Evolutionary conservation across 352 stramenopile species (phyloP), one percentile per base, ranked within the genome.

Genomic region (Elongisporangium undulatum): DNA sequence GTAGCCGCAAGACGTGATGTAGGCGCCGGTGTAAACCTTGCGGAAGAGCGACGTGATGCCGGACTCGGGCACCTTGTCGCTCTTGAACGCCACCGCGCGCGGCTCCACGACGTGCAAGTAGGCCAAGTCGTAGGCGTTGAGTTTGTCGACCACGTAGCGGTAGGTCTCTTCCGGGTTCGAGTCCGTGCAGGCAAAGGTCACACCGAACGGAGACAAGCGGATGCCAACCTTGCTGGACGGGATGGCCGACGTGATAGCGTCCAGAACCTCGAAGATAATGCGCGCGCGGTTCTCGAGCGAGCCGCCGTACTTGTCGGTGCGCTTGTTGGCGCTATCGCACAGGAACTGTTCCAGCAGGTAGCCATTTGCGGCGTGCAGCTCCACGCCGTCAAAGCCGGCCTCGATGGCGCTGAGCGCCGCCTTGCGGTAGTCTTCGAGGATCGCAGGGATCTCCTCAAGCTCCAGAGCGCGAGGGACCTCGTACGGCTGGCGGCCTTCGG

Each of bases 311-410:
- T 19, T 67, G 50, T 24, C 26, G 15, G 62, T 72, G 48, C 62
- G 62, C 23, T 24, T 62, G 55, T 72, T 72, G n/a, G 69, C 48
- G 16, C 53, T 29, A 51, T 69, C 65, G 39, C 65, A 72, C 9
- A 97, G 66, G 67, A 96, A 96, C 54, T 94, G 69, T 60, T 97
- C 88, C 49, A 98, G 63, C 12, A 97, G 64, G 61, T 97, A 97
- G 26, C 90, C 91, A 60, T 98, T 95, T 15, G 83, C 90, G 3
- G 21, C 51, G 72, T 98, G 90, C 26, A 97, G 55, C 59, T 97
- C 87, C 20, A 97, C 72, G 22, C 88, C 88, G 55, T 97, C 90
- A 65, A 97, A 96, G 38, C 89, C 90, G 20, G 88, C 88, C n/a
- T 79, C 59, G n/a, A 86, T 80, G 6, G 77, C 71, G 17, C 73